phyloP scores from a whole-genome alignment of 306 rosid species.

The Lathyrus oleraceus region DNA sequence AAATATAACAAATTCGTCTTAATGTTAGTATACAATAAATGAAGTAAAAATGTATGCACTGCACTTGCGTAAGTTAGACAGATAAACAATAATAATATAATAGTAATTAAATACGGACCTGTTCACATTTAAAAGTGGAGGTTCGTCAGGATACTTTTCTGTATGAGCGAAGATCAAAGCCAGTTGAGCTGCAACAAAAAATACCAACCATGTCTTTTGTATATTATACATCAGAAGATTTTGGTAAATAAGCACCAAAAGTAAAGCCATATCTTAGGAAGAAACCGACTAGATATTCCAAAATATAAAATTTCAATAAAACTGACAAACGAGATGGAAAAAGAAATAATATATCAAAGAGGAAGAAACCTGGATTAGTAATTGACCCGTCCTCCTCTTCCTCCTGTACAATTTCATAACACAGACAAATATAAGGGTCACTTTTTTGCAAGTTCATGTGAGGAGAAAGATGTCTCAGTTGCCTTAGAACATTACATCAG shows the following conservation, averaged over 20 bases:
- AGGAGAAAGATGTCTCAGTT: conserved; percentile 15
- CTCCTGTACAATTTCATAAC: conserved; percentile 60
- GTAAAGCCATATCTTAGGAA: conserved; percentile 24
- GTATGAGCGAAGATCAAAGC: conserved; percentile 90
- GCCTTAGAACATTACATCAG: conserved; percentile 15
- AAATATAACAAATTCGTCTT: conserved; percentile 27
- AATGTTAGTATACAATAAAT: conserved; percentile 24
- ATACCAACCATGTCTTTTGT: conserved; percentile 30
- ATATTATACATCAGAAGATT: conserved; percentile 26
- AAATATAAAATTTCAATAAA: conserved; percentile 15
- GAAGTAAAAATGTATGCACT: conserved; percentile 12
- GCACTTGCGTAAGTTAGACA: conserved; percentile 16
- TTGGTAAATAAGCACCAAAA: conserved; percentile 30
- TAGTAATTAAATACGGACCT: conserved; percentile 49
- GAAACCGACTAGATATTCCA: conserved; percentile 29
- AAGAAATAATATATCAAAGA: conserved; percentile 8
- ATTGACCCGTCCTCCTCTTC: conserved; percentile 69
- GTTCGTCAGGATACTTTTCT: conserved; percentile 95
- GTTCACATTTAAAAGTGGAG: conserved; percentile 86
- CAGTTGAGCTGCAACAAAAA: conserved; percentile 78
- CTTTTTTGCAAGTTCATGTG: neutral
- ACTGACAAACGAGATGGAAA: conserved; percentile 5
- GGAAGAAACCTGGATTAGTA: conserved; percentile 68
- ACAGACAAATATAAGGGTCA: conserved; percentile 29
- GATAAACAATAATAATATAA: conserved; percentile 24